Percentiles rank a stretch among this genome's conserved stretches.
phyloP scores from a whole-genome alignment of 1,284 basidiomycete genomes.

The Marasmius fiardii region DNA sequence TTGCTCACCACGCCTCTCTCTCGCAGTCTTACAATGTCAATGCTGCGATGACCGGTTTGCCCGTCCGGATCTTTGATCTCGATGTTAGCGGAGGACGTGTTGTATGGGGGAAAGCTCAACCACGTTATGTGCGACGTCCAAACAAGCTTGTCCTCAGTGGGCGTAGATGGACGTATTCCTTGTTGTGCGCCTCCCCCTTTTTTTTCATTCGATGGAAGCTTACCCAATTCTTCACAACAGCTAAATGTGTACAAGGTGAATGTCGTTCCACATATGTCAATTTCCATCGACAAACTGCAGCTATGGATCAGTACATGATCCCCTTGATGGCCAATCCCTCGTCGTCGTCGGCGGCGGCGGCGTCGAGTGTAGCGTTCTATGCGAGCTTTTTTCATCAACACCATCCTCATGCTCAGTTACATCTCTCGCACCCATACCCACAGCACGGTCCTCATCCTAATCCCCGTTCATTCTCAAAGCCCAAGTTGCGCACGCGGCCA shows the following conservation, averaged over 20 bases:
- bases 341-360: too few species aligned
- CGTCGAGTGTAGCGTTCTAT: too few species aligned
- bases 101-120: conserved; percentile 53
- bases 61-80: conserved; percentile 66
- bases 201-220: neutral
- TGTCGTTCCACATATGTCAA: conserved; percentile 82
- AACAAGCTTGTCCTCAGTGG: conserved; percentile 85
- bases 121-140: conserved; percentile 69
- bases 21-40: conserved; percentile 82
- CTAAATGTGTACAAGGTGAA: conserved; percentile 76
- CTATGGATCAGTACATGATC: conserved; percentile 62
- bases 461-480: too few species aligned
- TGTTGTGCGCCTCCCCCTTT: conserved; percentile 52
- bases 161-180: conserved; percentile 78
- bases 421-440: too few species aligned
- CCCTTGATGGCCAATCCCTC: conserved; percentile 12
- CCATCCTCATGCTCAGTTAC: too few species aligned
- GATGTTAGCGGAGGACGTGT: conserved; percentile 31
- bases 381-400: too few species aligned
- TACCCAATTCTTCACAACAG: conserved; percentile 32
- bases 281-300: conserved; percentile 78
- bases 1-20: conserved; percentile 14
- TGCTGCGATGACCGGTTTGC: conserved; percentile 83
- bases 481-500: too few species aligned
- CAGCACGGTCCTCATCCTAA: too few species aligned